phyloP scores from a whole-genome alignment of 78 protist genomes.

The Tieghemostelium lacteum region DNA sequence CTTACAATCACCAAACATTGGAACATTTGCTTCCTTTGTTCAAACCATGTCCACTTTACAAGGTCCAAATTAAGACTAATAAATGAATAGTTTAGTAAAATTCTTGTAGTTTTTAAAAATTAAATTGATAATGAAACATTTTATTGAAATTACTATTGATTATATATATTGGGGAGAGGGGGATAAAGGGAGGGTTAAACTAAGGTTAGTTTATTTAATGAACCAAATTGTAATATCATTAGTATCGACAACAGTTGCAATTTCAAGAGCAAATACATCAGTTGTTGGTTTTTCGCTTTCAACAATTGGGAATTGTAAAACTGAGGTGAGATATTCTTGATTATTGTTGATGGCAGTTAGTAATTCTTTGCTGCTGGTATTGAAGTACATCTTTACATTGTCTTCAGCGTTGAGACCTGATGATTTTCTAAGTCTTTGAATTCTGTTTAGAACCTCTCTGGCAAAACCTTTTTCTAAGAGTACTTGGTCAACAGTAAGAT shows the following conservation, averaged over 20 bases:
- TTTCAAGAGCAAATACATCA: slow-evolving; percentile 31
- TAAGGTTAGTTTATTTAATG: slow-evolving; percentile 25
- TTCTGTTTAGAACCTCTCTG: slow-evolving; percentile 88
- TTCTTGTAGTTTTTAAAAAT: too few relatives aligned
- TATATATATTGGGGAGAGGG: too few relatives aligned
- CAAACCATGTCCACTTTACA: too few relatives aligned
- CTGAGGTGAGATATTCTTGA: slow-evolving; percentile 2
- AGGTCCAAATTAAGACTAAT: too few relatives aligned
- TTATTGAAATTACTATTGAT: too few relatives aligned
- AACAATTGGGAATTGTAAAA: slow-evolving; percentile 10
- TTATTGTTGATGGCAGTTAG: slow-evolving; percentile 16
- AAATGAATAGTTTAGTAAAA: too few relatives aligned
- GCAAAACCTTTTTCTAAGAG: slow-evolving; percentile 85
- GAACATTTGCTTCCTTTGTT: slow-evolving; percentile 8
- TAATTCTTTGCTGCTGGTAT: slow-evolving; percentile 15
- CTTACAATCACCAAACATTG: slow-evolving; percentile 5
- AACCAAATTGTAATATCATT: slow-evolving; percentile 58
- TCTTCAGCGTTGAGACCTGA: slow-evolving; percentile 57
- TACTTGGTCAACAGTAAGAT: slow-evolving; percentile 36
- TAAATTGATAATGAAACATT: too few relatives aligned
- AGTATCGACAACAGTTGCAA: slow-evolving; percentile 28
- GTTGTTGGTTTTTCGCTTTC: neutral
- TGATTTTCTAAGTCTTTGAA: slow-evolving; percentile 96
- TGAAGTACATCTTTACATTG: slow-evolving; percentile 45
- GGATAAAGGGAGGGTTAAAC: too few relatives aligned